Evolutionary conservation across 2,329 filamentous ascomycete genomes (phyloP), one percentile per base, ranked within the genome.

Genomic region (Cryphonectria nitschkei): DNA sequence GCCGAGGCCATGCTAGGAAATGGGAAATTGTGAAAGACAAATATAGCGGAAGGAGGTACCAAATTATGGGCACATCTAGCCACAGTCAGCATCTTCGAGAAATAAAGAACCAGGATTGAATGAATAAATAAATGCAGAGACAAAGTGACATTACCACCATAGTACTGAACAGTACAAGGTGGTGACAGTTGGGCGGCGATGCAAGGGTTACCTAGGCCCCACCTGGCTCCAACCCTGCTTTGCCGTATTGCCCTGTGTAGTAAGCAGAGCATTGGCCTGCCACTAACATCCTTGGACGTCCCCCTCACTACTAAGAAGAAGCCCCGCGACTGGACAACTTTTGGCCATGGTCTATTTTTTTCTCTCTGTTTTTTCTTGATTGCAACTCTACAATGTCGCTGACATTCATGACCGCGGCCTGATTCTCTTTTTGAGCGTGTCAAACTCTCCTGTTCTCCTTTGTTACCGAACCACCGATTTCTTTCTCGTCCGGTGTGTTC

Each of bases 301-400:
- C 54, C 41, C 64, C 39, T 50, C 63, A 65, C 16, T n/a, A 29
- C 26, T 13, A 22, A 29, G 8, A 50, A 50, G 22, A 9, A 26
- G 63, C 65, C 65, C 65, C 65, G 65, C 65, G 52, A 43, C 65
- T 52, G 61, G 52, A 61, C 26, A 16, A n/a, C 61, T 50, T 22
- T 50, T 64, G 61, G 39, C 54, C 39, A 32, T 64, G 46, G 29
- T 69, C 52, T 65, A 64, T 58, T 56, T 60, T 58, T 69, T 68
- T 50, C 50, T 50, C 56, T 65, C 5, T 67, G 41, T 50, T 56
- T 65, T 54, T 46, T 60, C 32, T 39, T 56, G 58, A 26, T 46
- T 65, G 52, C 58, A 69, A 70, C 50, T 69, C 43, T 67, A 34
- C 34, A 56, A 67, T 63, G 37, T 8, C 46, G 63, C 19, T 54